Base-by-base conservation (phyloP, 2,329 filamentous ascomycete genomes). In the Xylaria sp. region DNA sequence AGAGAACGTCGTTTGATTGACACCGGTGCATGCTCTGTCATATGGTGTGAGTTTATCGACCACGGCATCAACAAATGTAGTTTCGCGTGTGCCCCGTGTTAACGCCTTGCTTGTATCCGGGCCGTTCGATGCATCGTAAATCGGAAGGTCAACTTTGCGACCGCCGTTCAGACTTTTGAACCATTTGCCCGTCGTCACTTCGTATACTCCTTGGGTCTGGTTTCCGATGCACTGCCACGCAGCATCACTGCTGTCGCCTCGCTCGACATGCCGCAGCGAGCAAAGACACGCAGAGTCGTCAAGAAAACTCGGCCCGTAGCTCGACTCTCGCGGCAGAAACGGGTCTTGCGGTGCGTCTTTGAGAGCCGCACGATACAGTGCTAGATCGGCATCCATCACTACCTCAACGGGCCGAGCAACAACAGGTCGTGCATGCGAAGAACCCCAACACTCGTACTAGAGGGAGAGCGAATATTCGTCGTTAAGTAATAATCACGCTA, bases 141-240 rank as follows among this genome's bases (percentile, higher is more conserved):
- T 72, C 4, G 72, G 68, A 8, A 74, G 60, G 9, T 68, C 56
- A 23, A 71, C 37, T 1, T 64, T 67, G 27, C 10, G 64, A 13
- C 58, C 71, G 10, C 64, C 69, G 21, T 75, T 67, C 1, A 71
- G 53, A 23, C 74, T 69, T 11, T 73, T 70, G 60, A 78, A 81
- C 79, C 79, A 81, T 60, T 80, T 80, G 4, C 79, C 79, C 3
- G 68, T 73, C 19, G 67, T 76, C 17, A 70, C 70, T 2, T 60
- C 63, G 54, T 79, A 79, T 1, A 78, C 72, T 1, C 72, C 73
- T 43, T 78, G 68, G 0, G 77, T 79, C 63, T 80, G 78, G 60
- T 80, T 78, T 11, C 79, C 78, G 29, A 80, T 76, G 62, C 79
- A 81, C 60, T 79, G 77, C 79, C 79, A 81, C 23, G 59, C 59